These are phyloP conservation scores for Phyllostachys edulis DNA, from an alignment of 176 grass and related monocot species.

Conservation along the genomic window DNA sequence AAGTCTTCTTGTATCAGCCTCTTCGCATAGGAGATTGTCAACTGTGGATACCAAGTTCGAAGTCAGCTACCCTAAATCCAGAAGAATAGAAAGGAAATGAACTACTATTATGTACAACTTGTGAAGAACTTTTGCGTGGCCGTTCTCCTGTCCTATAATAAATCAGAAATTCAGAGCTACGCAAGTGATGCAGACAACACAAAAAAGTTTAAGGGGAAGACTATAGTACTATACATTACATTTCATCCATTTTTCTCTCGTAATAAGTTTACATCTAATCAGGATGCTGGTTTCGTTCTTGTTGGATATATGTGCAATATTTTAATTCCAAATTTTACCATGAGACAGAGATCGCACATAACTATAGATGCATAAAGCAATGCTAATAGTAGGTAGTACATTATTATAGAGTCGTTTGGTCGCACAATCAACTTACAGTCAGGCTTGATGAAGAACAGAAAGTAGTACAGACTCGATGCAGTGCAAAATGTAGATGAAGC, in stretches of 20 bases:
- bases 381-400: no score
- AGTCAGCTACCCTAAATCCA: neutral
- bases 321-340: no score
- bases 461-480: no score
- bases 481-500: no score
- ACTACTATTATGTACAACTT: neutral
- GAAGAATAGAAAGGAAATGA: neutral
- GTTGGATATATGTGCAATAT: no score
- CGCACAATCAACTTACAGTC: no score
- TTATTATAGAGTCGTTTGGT: no score
- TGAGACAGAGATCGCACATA: no score
- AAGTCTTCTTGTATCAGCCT: neutral
- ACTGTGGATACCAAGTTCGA: neutral
- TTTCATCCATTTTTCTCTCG: neutral
- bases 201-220: neutral
- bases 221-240: neutral
- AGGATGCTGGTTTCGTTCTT: neutral
- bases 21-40: neutral
- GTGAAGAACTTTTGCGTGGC: neutral
- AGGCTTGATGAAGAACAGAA: no score
- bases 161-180: neutral
- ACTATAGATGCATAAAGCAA: no score
- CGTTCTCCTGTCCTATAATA: neutral
- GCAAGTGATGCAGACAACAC: neutral
- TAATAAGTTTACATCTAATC: neutral